phyloP scores from a whole-genome alignment of 108 stramenopile species.

The Stephanodiscus triporus region DNA sequence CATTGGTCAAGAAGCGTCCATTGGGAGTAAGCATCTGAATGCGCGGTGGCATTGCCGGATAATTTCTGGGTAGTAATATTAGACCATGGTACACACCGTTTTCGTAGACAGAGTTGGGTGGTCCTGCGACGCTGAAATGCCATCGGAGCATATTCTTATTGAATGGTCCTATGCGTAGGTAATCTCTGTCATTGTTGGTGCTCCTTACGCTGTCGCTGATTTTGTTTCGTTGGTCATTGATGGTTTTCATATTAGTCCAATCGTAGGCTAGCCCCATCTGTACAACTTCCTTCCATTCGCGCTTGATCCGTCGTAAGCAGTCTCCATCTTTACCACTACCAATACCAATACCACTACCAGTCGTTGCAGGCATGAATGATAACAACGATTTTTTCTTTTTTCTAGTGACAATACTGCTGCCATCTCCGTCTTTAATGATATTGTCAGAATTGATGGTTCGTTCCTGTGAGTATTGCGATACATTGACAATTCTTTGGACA shows the following conservation, averaged over 20 bases:
- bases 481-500: background rate
- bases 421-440: background rate
- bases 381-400: background rate
- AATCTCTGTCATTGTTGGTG: constrained; percentile 18
- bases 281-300: constrained; percentile 84
- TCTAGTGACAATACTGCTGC: background rate
- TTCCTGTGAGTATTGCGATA: constrained; percentile 9
- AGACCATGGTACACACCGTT: constrained; percentile 89
- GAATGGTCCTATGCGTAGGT: constrained; percentile 75
- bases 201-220: background rate
- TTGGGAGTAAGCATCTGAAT: constrained; percentile 85
- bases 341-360: background rate
- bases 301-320: constrained; percentile 72
- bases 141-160: constrained; percentile 77
- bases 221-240: constrained; percentile 20
- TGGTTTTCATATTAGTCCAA: constrained; percentile 63
- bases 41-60: constrained; percentile 85
- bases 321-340: constrained; percentile 38
- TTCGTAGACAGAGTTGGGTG: constrained; percentile 65
- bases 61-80: constrained; percentile 78
- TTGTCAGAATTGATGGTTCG: constrained; percentile 15
- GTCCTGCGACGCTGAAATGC: constrained; percentile 89
- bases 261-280: constrained; percentile 82
- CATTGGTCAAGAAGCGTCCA: constrained; percentile 73
- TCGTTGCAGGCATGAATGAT: background rate